A percentile compares a stretch with the other conserved stretches of the same genome.
Evolutionary conservation across 2,329 filamentous ascomycete genomes (phyloP).

Genomic region (Phaeoacremonium minimum): DNA sequence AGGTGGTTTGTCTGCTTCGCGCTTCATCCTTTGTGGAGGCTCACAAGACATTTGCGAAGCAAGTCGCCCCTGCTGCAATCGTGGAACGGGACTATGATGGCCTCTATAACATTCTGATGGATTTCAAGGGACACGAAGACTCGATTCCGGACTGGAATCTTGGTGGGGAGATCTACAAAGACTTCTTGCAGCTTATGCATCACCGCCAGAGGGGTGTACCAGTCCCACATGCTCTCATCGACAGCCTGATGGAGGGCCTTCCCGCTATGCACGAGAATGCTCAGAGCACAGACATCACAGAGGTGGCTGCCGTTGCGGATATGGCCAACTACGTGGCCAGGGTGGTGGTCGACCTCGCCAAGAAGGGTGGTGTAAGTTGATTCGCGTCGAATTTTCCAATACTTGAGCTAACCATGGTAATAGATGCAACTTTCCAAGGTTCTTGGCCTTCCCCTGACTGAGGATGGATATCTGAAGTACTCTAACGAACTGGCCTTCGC

Average conservation of each 20-base stretch:
- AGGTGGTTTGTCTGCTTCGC: conserved; percentile 76
- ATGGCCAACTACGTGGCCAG: conserved; percentile 73
- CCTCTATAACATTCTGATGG: conserved; percentile 64
- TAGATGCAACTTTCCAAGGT: conserved; percentile 43
- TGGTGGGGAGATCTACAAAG: conserved; percentile 74
- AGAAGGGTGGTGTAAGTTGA: conserved; percentile 51
- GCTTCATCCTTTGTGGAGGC: conserved; percentile 76
- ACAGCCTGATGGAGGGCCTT: conserved; percentile 52
- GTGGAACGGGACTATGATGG: conserved; percentile 76
- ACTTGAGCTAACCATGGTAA: conserved; percentile 27
- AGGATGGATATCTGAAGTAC: conserved; percentile 68
- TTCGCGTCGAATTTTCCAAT: conserved; percentile 16
- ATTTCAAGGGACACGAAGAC: conserved; percentile 62
- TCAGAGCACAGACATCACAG: conserved; percentile 35
- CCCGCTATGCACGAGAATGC: conserved; percentile 47
- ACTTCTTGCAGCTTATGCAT: conserved; percentile 51
- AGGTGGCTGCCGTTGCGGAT: conserved; percentile 73
- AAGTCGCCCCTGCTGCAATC: conserved; percentile 77
- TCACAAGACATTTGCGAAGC: conserved; percentile 74
- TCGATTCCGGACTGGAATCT: conserved; percentile 69
- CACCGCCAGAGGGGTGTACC: conserved; percentile 23
- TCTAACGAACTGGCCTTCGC: conserved; percentile 65
- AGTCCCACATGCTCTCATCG: conserved; percentile 39
- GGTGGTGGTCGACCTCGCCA: conserved; percentile 51
- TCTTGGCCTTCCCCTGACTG: conserved; percentile 61